Base-by-base conservation (phyloP, 495 filamentous ascomycete species). In the Halenospora varia region DNA sequence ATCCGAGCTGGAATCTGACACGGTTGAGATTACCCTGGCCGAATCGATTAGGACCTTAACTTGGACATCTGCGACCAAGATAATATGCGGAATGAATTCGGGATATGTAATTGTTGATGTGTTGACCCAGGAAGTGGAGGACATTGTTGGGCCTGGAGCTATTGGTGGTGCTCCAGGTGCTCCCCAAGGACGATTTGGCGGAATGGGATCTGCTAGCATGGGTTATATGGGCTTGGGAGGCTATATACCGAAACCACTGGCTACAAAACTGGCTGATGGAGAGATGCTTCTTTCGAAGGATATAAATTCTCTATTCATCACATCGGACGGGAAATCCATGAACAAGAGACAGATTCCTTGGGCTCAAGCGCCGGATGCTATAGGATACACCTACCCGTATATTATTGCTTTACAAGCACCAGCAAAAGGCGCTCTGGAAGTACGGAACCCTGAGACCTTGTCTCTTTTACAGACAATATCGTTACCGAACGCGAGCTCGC, bases 321-420 rank as follows among this genome's bases (percentile, higher is more conserved):
- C 96, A 55, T 79, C 82, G 22, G 79, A 91, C 8, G 95, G 92
- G 1, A 91, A 89, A 56, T 79, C 91, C 0, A 67, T 96, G 2
- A 88, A 93, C 18, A 88, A 90, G 65, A 80, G 89, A 42, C 93
- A 97, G 71, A 83, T 97, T 24, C 92, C 90, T 10, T 99, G 94
- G 94, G 81, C 85, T 25, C 77, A 84, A 51, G 92, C 92, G 0
- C 95, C 94, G 1, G 92, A 96, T 58, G 82, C 86, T 46, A 83
- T 99, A 51, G 95, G 92, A 41, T 97, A 96, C 66, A 95, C 90
- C 42, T 97, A 99, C 65, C 94, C 94, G 0, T 99, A 97, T 66
- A 78, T 99, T 41, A 74, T 99, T 39, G 88, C 92, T 2, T 77
- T 99, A 2, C 93, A 96, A 66, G 75, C 88, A 23, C 82, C 90